Evolutionary conservation across 2,329 filamentous ascomycete genomes (phyloP).

Genomic region (Pochonia chlamydosporia): DNA sequence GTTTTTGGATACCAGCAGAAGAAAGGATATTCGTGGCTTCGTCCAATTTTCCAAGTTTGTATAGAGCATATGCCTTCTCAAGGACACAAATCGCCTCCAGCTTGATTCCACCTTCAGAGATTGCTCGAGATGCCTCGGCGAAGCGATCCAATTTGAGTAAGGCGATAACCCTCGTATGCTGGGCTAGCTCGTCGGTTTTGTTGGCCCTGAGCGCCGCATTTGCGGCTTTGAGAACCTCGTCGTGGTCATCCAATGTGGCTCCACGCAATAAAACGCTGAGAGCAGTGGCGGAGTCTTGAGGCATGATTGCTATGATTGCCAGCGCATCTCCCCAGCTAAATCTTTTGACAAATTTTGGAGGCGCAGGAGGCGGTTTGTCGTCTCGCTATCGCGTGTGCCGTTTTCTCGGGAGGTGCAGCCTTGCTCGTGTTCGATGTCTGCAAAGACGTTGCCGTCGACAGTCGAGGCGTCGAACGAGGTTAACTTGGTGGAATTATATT

Average conservation of each 20-base stretch:
- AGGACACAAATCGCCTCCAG: constrained; percentile 57
- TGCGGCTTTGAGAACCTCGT: constrained; percentile 62
- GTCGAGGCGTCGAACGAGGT: too few species aligned
- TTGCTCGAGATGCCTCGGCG: constrained; percentile 65
- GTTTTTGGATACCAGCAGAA: constrained; percentile 23
- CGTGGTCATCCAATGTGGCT: constrained; percentile 61
- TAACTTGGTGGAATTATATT: too few species aligned
- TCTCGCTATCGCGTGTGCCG: too few species aligned
- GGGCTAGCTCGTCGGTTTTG: constrained; percentile 52
- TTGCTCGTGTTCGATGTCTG: too few species aligned
- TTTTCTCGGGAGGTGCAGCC: too few species aligned
- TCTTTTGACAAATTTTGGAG: too few species aligned
- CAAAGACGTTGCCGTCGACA: too few species aligned
- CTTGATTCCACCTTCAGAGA: constrained; percentile 56
- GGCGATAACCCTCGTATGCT: constrained; percentile 66
- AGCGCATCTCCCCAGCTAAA: neutral
- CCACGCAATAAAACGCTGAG: constrained; percentile 50
- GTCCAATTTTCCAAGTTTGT: constrained; percentile 66
- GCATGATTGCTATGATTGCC: constrained; percentile 21
- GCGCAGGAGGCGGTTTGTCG: too few species aligned
- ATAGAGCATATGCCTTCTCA: constrained; percentile 77
- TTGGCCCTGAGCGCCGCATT: constrained; percentile 57
- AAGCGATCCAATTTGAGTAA: constrained; percentile 79
- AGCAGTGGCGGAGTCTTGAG: constrained; percentile 41
- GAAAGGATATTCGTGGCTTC: constrained; percentile 51